These are phyloP conservation scores for Daldinia caldariorum DNA, from an alignment of 495 filamentous ascomycete genomes.

Conservation along the genomic window DNA sequence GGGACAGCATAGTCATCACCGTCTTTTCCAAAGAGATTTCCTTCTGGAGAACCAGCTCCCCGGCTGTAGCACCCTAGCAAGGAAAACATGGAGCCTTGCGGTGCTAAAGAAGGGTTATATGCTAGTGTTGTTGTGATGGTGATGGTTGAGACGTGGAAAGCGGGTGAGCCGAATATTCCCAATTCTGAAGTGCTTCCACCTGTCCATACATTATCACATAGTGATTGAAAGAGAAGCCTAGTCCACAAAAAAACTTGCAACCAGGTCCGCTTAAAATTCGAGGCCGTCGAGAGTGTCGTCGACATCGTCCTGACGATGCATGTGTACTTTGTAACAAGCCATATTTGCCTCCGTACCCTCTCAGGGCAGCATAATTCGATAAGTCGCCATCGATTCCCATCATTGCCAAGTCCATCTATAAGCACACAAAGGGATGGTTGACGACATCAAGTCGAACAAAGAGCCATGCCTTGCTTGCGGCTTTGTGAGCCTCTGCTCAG, in stretches of 20 bases:
- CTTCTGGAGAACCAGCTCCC: neutral
- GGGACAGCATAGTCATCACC: constrained; percentile 6
- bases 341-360: constrained; percentile 16
- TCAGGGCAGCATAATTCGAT: constrained; percentile 16
- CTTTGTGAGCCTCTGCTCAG: constrained; percentile 38
- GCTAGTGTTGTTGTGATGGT: constrained; percentile 43
- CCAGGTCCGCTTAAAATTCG: constrained; percentile 28
- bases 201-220: constrained; percentile 25
- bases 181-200: constrained; percentile 29
- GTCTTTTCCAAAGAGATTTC: constrained; percentile 27
- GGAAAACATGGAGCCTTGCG: constrained; percentile 24
- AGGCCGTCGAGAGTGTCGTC: constrained; percentile 27
- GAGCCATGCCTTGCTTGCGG: constrained; percentile 34
- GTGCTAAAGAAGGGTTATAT: constrained; percentile 33
- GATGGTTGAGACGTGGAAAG: constrained; percentile 21
- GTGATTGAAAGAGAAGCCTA: constrained; percentile 29
- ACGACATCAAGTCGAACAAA: constrained; percentile 38
- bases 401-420: constrained; percentile 14
- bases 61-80: constrained; percentile 36
- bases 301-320: constrained; percentile 26
- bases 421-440: constrained; percentile 37
- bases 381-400: constrained; percentile 27
- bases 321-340: constrained; percentile 22
- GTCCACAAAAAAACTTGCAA: constrained; percentile 29
- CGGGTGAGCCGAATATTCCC: constrained; percentile 20